Base-by-base conservation (phyloP, 139 green algal genomes). In the Raphidocelis subcapitata region DNA sequence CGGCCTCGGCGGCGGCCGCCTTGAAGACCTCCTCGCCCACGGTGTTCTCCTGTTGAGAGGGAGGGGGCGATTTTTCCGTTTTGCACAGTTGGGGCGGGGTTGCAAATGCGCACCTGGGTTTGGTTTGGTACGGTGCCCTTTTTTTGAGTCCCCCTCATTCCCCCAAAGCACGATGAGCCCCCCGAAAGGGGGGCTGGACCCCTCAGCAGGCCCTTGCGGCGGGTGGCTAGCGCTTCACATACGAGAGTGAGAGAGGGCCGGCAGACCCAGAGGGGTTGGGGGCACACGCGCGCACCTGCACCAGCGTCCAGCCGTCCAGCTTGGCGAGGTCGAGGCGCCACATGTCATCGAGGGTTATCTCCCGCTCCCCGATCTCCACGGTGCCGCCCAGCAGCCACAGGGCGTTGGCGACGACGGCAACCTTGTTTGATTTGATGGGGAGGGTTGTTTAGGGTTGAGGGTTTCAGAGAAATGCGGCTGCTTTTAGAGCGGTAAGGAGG, bases 321-420 rank as follows among this genome's bases (percentile, higher is more conserved):
- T 94, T 97, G 24, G 69, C 81, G n/a, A 97, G 77, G 79, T 98
- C 88, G 12, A 98, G 74, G 23, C 56, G 68, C 92, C 94, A 99
- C 47, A 99, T 71, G 79, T 99, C 94, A 74, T 98, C 94, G 72
- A 98, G 79, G 12, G 91, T 95, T 10, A 98, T 67, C 37, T 67
- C 54, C n/a, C 47, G 52, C 46, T 81, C 68, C 16, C 79, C 65
- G 16, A 78, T 51, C 64, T 85, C 75, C 37, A 98, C 93, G n/a
- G 92, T 88, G 37, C 94, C 94, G 21, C 94, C 94, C 59, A 93
- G 90, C 65, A 99, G 74, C 85, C 88, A 97, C 67, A 98, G 69
- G 24, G 74, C 91, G 81, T 95, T 95, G 67, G 85, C 86, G 5
- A 88, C 64, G 29, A 98, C 88, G 16, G 76, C 76, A 47, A 90